A percentile compares a stretch with the other conserved stretches of the same genome.
Conservation (phyloP, 495 filamentous ascomycete species). For the Saxophila tyrrhenica region DNA sequence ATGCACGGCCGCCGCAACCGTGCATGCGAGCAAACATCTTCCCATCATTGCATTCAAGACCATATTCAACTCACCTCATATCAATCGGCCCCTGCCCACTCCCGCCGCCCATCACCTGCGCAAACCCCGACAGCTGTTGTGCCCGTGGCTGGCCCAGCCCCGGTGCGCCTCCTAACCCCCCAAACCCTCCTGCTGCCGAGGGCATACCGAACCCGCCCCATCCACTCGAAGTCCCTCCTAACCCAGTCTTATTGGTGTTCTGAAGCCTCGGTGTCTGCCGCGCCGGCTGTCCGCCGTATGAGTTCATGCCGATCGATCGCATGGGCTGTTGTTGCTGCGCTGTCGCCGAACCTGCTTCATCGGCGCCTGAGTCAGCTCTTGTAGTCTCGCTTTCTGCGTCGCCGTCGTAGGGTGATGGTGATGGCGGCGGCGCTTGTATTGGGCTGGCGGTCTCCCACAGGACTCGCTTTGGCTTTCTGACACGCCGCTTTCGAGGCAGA, state of each 20-base stretch:
- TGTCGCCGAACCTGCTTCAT: neutral
- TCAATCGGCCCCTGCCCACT: slow-evolving; percentile 13
- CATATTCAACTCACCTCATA: slow-evolving; percentile 21
- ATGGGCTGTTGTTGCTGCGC: neutral
- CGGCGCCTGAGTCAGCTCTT: neutral
- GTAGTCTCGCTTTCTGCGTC: neutral
- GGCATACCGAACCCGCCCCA: slow-evolving; percentile 5
- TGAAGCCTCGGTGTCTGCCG: slow-evolving; percentile 8
- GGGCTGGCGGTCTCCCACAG: neutral
- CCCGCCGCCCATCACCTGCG: slow-evolving; percentile 21
- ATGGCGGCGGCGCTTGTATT: neutral
- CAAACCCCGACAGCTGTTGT: slow-evolving; percentile 17
- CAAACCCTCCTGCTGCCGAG: neutral
- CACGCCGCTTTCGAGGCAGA: too few relatives aligned
- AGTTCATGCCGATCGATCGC: slow-evolving; percentile 9
- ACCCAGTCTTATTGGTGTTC: slow-evolving; percentile 10
- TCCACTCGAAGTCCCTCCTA: slow-evolving; percentile 7
- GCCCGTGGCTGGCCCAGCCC: slow-evolving; percentile 6
- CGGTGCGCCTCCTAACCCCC: neutral
- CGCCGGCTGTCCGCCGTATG: neutral
- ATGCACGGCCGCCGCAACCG: neutral
- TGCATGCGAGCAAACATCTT: neutral
- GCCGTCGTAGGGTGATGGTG: neutral
- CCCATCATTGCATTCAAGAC: neutral
- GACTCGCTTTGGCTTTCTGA: neutral